Evolutionary conservation across 2,329 filamentous ascomycete genomes (phyloP), one percentile per base, ranked within the genome.

Genomic region (Penicillium sp.): DNA sequence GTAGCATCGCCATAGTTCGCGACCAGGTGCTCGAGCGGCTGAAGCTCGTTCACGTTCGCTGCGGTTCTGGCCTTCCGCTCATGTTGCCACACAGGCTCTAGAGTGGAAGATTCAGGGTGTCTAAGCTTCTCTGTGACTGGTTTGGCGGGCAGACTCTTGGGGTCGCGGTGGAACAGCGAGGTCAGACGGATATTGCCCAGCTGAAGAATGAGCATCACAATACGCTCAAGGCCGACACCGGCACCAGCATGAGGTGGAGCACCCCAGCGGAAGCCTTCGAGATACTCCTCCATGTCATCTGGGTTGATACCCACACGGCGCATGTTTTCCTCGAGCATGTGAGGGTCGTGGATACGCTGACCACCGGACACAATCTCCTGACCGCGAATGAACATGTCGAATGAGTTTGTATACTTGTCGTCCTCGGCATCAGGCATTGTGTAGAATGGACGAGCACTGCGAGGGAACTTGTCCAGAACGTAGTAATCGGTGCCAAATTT

Each of bases 1-100:
- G 91, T 92, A 2, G 92, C 91, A 72, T 97, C 92, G 58, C 92
- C 92, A 64, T 97, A 97, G 73, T 97, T 97, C 68, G 91, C 91
- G 71, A 97, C 92, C 40, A 97, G 85, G 69, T 96, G 88, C 70
- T 92, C 90, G 5, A 97, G 71, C 0, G 90, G 81, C 48, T 92
- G 92, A 50, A 88, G 78, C 46, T 86, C 80, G 7, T 79, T 76
- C 48, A 75, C 70, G 53, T 74, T 79, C 61, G 74, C 61, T 10
- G 74, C 74, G 61, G 77, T 75, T 11, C 75, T 64, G 52, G 55
- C 73, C 63, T 58, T 73, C 65, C 62, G 72, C 32, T 67, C 62
- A 8, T 53, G 66, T 54, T 75, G 78, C 86, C 86, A 89, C 31
- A 83, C 78, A 56, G 88, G 82, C 65, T 86, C 83, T 60, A 89